Percentiles rank a stretch among this genome's conserved stretches.
Conservation (phyloP, 805 yeast species). For the Blastobotrys muscicola region DNA sequence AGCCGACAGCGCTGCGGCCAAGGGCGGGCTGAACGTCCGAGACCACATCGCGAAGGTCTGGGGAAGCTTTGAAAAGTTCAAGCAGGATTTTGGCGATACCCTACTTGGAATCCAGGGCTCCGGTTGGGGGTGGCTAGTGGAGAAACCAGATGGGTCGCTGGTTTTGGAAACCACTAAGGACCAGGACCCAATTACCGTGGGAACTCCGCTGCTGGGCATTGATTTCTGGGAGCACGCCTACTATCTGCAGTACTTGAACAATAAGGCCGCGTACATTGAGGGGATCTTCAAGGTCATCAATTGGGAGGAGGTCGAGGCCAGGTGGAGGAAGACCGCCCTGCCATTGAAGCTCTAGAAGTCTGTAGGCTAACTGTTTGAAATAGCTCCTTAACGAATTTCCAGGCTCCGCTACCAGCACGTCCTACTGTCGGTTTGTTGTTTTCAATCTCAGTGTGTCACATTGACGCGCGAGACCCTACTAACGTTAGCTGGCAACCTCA, state of each 20-base stretch:
- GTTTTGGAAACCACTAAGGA: slow-evolving; percentile 71
- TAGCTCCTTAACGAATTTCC: no score
- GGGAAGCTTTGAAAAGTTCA: slow-evolving; percentile 66
- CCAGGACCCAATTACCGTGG: slow-evolving; percentile 82
- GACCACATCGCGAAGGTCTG: slow-evolving; percentile 50
- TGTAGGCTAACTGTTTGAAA: no score
- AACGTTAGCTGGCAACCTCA: no score
- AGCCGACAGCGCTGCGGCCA: slow-evolving; percentile 43
- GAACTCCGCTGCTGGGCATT: slow-evolving; percentile 69
- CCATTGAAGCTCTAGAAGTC: slow-evolving; percentile 1
- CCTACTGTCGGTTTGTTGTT: no score
- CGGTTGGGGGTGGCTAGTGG: slow-evolving; percentile 87
- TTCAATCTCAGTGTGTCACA: no score
- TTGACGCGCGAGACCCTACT: no score
- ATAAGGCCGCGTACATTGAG: slow-evolving; percentile 78
- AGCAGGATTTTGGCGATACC: slow-evolving; percentile 48
- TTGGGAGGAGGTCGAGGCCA: slow-evolving; percentile 78
- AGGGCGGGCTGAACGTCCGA: slow-evolving; percentile 43
- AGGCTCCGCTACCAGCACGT: no score
- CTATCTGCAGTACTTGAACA: slow-evolving; percentile 84
- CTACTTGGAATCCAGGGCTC: slow-evolving; percentile 86
- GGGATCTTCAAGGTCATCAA: slow-evolving; percentile 88
- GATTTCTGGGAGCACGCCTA: slow-evolving; percentile 96
- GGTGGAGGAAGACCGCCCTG: slow-evolving; percentile 23
- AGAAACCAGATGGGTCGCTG: slow-evolving; percentile 60